Conservation (phyloP, 2,329 filamentous ascomycete genomes). For the Colletotrichum agaves region DNA sequence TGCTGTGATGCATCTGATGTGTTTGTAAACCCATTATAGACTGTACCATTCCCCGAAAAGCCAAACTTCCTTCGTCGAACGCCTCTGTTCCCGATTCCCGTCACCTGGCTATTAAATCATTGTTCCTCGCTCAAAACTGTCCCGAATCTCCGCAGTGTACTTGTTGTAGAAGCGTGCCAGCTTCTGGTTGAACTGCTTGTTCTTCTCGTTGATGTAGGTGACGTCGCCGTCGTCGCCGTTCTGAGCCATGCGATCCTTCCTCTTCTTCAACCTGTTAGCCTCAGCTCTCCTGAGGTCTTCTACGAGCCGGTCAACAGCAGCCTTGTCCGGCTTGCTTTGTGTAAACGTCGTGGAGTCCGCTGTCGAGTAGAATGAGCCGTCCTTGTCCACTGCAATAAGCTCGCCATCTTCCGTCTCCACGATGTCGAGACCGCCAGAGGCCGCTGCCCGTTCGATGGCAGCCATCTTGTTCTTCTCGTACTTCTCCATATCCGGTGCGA, state of each 20-base stretch:
- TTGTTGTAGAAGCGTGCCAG: constrained; percentile 96
- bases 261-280: constrained; percentile 85
- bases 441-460: constrained; percentile 85
- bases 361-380: constrained; percentile 91
- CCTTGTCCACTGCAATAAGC: constrained; percentile 90
- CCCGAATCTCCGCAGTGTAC: constrained; percentile 95
- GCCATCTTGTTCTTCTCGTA: constrained; percentile 89
- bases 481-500: constrained; percentile 81
- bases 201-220: constrained; percentile 99
- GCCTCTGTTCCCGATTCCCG: not conserved
- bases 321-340: constrained; percentile 87
- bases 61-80: not conserved
- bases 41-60: constrained; percentile 43
- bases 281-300: constrained; percentile 89
- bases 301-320: constrained; percentile 88
- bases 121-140: constrained; percentile 96
- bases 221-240: constrained; percentile 90
- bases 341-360: constrained; percentile 84
- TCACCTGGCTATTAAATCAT: constrained; percentile 73
- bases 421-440: constrained; percentile 86
- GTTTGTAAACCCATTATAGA: constrained; percentile 40
- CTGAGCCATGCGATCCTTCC: constrained; percentile 79
- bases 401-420: constrained; percentile 96
- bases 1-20: constrained; percentile 69
- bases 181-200: constrained; percentile 99